phyloP scores from a whole-genome alignment of 108 stramenopile genomes.

The Fistulifera solaris region DNA sequence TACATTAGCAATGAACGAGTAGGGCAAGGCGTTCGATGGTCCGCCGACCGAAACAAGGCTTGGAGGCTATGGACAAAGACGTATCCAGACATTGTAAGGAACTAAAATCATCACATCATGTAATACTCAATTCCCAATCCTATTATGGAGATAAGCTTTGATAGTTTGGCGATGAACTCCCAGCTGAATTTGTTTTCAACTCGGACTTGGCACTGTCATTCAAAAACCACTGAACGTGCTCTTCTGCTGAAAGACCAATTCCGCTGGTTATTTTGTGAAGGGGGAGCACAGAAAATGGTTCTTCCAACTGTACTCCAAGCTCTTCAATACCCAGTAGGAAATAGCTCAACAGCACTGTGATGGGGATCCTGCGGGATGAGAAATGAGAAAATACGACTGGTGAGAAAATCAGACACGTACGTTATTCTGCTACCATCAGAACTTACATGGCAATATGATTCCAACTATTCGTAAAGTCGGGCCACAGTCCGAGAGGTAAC shows the following conservation, averaged over 20 bases:
- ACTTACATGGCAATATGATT: too few relatives aligned
- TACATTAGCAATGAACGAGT: slow-evolving; percentile 37
- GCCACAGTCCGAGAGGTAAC: too few relatives aligned
- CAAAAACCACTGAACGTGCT: slow-evolving; percentile 17
- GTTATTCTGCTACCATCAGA: too few relatives aligned
- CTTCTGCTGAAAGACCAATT: slow-evolving; percentile 12
- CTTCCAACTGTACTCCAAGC: slow-evolving; percentile 61
- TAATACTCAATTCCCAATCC: too few relatives aligned
- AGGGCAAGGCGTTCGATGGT: slow-evolving; percentile 55
- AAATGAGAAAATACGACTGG: slow-evolving; percentile 48
- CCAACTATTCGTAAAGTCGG: too few relatives aligned
- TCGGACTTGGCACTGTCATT: too few relatives aligned
- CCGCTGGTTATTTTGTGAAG: slow-evolving; percentile 30
- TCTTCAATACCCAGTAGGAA: slow-evolving; percentile 71
- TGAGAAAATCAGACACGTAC: too few relatives aligned
- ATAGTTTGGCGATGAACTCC: too few relatives aligned
- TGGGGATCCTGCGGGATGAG: slow-evolving; percentile 62
- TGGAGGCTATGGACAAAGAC: slow-evolving; percentile 27
- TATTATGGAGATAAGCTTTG: too few relatives aligned
- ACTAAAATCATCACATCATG: too few relatives aligned
- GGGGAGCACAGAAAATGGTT: slow-evolving; percentile 67
- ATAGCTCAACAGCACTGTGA: slow-evolving; percentile 17
- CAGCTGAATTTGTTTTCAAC: too few relatives aligned
- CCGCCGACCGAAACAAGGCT: slow-evolving; percentile 47
- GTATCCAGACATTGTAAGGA: too few relatives aligned